Percentiles rank a stretch among this genome's conserved stretches.
phyloP scores from a whole-genome alignment of 352 stramenopile species.

The Thalassiosira exigua region DNA sequence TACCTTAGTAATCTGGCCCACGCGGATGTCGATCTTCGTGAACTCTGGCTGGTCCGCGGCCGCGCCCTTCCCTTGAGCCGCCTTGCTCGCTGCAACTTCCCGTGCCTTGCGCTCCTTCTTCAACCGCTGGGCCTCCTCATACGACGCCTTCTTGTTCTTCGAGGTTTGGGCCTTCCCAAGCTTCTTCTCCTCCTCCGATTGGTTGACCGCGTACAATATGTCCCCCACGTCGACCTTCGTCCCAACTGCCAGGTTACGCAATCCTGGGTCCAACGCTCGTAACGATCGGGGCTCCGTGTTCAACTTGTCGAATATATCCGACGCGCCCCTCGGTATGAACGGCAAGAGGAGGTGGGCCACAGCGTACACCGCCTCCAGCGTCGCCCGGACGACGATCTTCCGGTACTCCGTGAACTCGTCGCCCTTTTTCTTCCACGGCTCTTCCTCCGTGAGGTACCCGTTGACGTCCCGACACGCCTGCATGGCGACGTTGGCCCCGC shows the following conservation, averaged over 20 bases:
- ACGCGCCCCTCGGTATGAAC: constrained; percentile 91
- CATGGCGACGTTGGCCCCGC: constrained; percentile 89
- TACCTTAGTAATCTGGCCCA: constrained; percentile 88
- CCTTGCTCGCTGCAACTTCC: constrained; percentile 68
- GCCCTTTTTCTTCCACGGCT: constrained; percentile 96
- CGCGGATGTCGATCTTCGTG: constrained; percentile 87
- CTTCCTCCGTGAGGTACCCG: constrained; percentile 97
- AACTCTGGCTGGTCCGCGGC: constrained; percentile 86
- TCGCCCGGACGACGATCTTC: constrained; percentile 92
- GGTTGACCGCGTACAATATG: constrained; percentile 92
- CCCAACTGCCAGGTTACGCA: constrained; percentile 90
- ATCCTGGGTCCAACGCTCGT: constrained; percentile 56
- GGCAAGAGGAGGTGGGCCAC: constrained; percentile 95
- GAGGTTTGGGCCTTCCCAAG: constrained; percentile 56
- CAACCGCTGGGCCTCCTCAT: constrained; percentile 73
- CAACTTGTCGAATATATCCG: constrained; percentile 95
- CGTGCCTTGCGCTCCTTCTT: constrained; percentile 85
- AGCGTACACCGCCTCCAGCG: constrained; percentile 96
- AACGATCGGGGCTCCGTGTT: constrained; percentile 84
- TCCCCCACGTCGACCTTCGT: constrained; percentile 90
- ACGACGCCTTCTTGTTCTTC: constrained; percentile 77
- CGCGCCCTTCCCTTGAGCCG: constrained; percentile 43
- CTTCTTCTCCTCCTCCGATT: constrained; percentile 77
- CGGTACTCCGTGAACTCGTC: constrained; percentile 85
- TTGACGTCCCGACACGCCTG: constrained; percentile 93